These are phyloP conservation scores for Trichoderma gamsii DNA, from an alignment of 495 filamentous ascomycete species.

Conservation along the genomic window DNA sequence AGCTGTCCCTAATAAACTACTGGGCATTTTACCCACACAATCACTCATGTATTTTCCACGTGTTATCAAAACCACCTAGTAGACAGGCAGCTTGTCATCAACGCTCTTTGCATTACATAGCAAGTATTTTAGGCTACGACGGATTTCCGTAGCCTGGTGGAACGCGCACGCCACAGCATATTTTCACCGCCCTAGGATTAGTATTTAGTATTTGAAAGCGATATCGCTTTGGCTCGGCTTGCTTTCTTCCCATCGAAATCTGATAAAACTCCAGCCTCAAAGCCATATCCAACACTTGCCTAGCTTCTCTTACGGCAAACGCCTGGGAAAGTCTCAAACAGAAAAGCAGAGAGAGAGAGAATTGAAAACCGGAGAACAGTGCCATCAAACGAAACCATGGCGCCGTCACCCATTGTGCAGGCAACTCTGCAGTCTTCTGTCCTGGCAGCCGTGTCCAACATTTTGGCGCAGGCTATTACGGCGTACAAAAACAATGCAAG, in stretches of 20 bases:
- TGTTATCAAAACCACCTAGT: not conserved
- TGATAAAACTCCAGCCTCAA: not conserved
- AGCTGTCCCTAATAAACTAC: too few species aligned
- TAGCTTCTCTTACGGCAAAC: too few species aligned
- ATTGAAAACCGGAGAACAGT: not conserved
- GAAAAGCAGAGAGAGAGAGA: too few species aligned
- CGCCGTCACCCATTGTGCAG: constrained; percentile 49
- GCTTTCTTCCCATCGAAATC: not conserved
- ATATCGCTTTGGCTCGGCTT: not conserved
- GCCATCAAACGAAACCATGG: constrained; percentile 1
- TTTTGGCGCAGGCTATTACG: constrained; percentile 73
- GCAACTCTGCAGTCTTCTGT: constrained; percentile 66
- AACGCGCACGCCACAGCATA: not conserved
- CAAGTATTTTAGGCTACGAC: not conserved
- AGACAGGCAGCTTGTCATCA: not conserved
- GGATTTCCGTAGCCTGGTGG: not conserved
- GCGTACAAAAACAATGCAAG: constrained; percentile 60
- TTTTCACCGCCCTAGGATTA: not conserved
- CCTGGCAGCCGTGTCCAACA: constrained; percentile 68
- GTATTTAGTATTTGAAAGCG: not conserved
- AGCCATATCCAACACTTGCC: not conserved
- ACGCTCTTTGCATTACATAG: not conserved
- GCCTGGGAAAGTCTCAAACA: too few species aligned
- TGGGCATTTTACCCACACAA: too few species aligned
- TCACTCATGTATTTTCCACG: not conserved